Evolutionary conservation across 2,329 filamentous ascomycete genomes (phyloP), one percentile per base, ranked within the genome.

Genomic region (Westerdykella ornata): DNA sequence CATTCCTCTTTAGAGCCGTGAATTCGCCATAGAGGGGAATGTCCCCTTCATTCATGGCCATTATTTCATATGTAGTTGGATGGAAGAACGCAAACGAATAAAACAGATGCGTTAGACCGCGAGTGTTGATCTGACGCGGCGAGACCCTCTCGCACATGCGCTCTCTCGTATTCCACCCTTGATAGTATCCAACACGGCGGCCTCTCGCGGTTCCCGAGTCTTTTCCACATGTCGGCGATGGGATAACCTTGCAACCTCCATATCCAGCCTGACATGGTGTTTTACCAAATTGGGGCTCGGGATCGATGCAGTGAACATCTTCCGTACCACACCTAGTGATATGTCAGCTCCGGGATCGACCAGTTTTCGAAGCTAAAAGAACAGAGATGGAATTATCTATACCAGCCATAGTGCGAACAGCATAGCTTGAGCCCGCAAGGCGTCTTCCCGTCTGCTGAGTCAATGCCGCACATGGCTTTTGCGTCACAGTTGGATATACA

Each of bases 1-100:
- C 45, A 47, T 32, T 57, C 46, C n/a, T 36, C 44, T 70, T 68
- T 6, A 69, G 39, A 4, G 33, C 47, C 0, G 62, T 65, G 8
- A 71, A 53, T 1, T 58, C 45, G 0, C 39, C 36, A 39, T 64
- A 67, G 1, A 65, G 41, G 5, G 20, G 17, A 2, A 32, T 29
- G 20, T 55, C 48, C 3, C 36, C 50, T 3, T 35, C 11, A 35
- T 62, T 41, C 4, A 39, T 45, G 12, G 30, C 5, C n/a, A 17
- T 17, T 14, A 39, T n/a, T 26, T 29, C 14, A 28, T 29, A 30
- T 18, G 36, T 38, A 14, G 16, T 14, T 30, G 7, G 36, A 19
- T 38, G 26, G 36, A 26, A 20, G 26, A 17, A 14, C 16, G 30
- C 30, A 17, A 33, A 33, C 4, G 30, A 14, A 33, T 14, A 14